Base-by-base conservation (phyloP, 192 early-diverging fungal species). In the Pilaira anomala region DNA sequence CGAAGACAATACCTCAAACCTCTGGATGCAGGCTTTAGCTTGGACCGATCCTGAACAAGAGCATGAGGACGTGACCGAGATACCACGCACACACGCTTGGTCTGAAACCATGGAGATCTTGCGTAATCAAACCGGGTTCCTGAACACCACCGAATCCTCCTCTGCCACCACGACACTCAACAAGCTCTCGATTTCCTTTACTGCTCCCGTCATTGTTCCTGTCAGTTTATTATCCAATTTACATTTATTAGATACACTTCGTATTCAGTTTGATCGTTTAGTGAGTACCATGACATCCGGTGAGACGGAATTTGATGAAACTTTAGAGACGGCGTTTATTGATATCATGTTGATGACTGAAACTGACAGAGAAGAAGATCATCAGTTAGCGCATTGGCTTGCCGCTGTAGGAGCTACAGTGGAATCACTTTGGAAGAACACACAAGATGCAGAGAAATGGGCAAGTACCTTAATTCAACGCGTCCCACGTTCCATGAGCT, bases 381-480 rank as follows among this genome's bases (percentile, higher is more conserved):
- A 48, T 12, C 60, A 29, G 33, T 29, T 57, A 12, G 33, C 48
- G 2, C 55, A 55, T 13, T 71, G 68, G 68, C 65, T 56, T 49
- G 62, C 68, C 12, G 42, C 62, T 19, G 46, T 63, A 2, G 68
- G 68, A 12, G 62, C 62, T 22, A 51, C 54, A 13, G 48, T 71
- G 0, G 68, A 65, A 40, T 48, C 62, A 45, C 40, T 71, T 25
- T 64, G 68, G 68, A 65, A 48, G n/a, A 60, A 71, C 9, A 16
- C 44, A 0, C 36, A 59, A 3, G 22, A 28, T 7, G 59, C 49
- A 4, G 59, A 68, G 11, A 22, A 33, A 36, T 55, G 53, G 53
- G 13, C 30, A 7, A 13, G 28, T 29, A 55, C 18, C 16, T 19
- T 55, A 11, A 21, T 55, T 7, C 53, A 55, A 16, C 53, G 53